phyloP scores from a whole-genome alignment of 2,329 filamentous ascomycete species.

The Chaetomium globosum region DNA sequence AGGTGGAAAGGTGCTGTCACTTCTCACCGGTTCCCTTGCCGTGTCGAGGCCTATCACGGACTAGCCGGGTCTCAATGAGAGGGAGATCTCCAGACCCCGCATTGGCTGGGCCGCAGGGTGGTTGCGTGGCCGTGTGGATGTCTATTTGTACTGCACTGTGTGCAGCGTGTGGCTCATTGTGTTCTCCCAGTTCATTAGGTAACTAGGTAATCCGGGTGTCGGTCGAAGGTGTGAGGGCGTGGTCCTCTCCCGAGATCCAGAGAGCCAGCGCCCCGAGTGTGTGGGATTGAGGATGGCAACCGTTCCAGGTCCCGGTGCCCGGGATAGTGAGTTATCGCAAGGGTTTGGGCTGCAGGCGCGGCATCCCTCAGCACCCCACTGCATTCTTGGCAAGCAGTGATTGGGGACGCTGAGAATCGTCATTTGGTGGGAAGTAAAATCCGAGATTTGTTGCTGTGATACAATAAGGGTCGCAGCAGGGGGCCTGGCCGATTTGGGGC shows the following conservation, averaged over 20 bases:
- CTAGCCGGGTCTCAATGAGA: conserved; percentile 15
- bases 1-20: neutral
- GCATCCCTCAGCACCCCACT: conserved; percentile 1
- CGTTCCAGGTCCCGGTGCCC: conserved; percentile 1
- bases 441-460: conserved; percentile 20
- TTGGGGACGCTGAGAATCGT: conserved; percentile 20
- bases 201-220: neutral
- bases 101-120: conserved; percentile 2
- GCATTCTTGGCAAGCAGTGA: conserved; percentile 20
- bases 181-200: neutral
- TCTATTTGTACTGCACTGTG: conserved; percentile 1
- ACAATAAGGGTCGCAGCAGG: conserved; percentile 10
- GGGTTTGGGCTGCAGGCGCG: conserved; percentile 3
- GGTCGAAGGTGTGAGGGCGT: neutral
- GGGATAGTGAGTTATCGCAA: conserved; percentile 12
- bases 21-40: conserved; percentile 5
- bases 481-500: conserved; percentile 18
- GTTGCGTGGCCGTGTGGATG: conserved; percentile 15
- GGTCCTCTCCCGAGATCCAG: neutral
- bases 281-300: neutral
- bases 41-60: neutral
- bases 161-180: neutral
- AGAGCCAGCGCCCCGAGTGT: neutral
- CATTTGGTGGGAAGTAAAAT: conserved; percentile 10
- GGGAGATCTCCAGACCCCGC: conserved; percentile 19